phyloP scores from a whole-genome alignment of 2,329 filamentous ascomycete species.

The Curvularia hawaiiensis region DNA sequence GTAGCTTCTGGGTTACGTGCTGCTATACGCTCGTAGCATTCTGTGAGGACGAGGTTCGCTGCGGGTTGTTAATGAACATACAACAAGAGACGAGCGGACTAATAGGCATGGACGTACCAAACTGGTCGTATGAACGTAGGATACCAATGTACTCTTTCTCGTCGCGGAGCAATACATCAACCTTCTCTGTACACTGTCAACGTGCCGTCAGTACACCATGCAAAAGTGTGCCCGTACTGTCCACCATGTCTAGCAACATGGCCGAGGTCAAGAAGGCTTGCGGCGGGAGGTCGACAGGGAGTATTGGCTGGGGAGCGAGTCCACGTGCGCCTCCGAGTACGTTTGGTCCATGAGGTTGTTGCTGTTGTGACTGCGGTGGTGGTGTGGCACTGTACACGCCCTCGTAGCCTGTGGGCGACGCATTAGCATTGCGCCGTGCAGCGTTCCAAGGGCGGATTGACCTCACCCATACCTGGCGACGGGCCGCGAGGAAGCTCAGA shows the following conservation, averaged over 20 bases:
- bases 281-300: slow-evolving; percentile 65
- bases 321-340: slow-evolving; percentile 38
- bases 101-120: slow-evolving; percentile 65
- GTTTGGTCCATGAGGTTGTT: slow-evolving; percentile 51
- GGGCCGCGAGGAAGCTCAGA: slow-evolving; percentile 33
- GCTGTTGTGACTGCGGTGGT: slow-evolving; percentile 49
- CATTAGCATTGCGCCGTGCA: slow-evolving; percentile 22
- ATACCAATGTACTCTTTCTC: slow-evolving; percentile 94
- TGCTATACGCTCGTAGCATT: slow-evolving; percentile 88
- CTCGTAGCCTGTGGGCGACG: slow-evolving; percentile 36
- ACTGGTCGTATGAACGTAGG: slow-evolving; percentile 95
- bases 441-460: slow-evolving; percentile 3
- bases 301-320: slow-evolving; percentile 30
- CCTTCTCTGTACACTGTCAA: slow-evolving; percentile 72
- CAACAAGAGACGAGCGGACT: neutral
- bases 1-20: slow-evolving; percentile 55
- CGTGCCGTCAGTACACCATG: slow-evolving; percentile 7
- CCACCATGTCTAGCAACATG: slow-evolving; percentile 92
- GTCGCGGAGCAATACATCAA: slow-evolving; percentile 88
- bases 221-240: slow-evolving; percentile 65
- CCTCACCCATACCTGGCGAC: slow-evolving; percentile 35
- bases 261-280: slow-evolving; percentile 99
- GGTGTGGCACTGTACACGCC: slow-evolving; percentile 47
- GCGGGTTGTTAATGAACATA: neutral
- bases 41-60: slow-evolving; percentile 96